Conservation (phyloP, 768 basidiomycete genomes). For the Pulveroboletus ravenelii region DNA sequence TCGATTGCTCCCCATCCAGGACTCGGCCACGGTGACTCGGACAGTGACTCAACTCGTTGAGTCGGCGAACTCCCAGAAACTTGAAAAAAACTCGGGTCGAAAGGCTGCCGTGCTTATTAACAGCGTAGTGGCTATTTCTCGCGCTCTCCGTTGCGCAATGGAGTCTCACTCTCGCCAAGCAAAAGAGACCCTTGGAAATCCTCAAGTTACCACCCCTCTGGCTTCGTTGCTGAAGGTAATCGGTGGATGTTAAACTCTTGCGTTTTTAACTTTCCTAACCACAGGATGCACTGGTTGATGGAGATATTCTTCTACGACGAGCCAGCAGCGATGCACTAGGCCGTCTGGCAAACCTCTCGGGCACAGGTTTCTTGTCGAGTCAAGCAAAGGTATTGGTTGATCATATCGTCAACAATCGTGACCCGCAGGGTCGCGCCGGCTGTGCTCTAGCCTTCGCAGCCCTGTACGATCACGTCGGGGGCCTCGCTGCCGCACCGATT, state of each 20-base stretch:
- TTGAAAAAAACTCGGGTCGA: constrained; percentile 84
- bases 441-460: constrained; percentile 91
- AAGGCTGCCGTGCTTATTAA: constrained; percentile 83
- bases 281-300: constrained; percentile 77
- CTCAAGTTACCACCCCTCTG: constrained; percentile 56
- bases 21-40: constrained; percentile 50
- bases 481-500: constrained; percentile 89
- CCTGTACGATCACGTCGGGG: constrained; percentile 88
- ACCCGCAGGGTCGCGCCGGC: constrained; percentile 88
- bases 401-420: constrained; percentile 90
- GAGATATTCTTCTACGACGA: constrained; percentile 69
- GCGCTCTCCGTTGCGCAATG: constrained; percentile 59
- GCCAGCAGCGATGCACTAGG: constrained; percentile 88
- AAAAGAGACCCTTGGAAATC: constrained; percentile 61
- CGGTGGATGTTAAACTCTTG: constrained; percentile 4
- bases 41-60: constrained; percentile 58
- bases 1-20: constrained; percentile 73
- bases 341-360: constrained; percentile 76
- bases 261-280: constrained; percentile 5
- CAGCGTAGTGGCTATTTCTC: constrained; percentile 65
- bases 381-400: constrained; percentile 91
- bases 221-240: constrained; percentile 75
- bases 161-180: constrained; percentile 50
- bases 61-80: constrained; percentile 63
- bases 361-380: constrained; percentile 75